Evolutionary conservation across 2,329 filamentous ascomycete species (phyloP), one percentile per base, ranked within the genome.

Genomic region (Monosporascus ibericus): DNA sequence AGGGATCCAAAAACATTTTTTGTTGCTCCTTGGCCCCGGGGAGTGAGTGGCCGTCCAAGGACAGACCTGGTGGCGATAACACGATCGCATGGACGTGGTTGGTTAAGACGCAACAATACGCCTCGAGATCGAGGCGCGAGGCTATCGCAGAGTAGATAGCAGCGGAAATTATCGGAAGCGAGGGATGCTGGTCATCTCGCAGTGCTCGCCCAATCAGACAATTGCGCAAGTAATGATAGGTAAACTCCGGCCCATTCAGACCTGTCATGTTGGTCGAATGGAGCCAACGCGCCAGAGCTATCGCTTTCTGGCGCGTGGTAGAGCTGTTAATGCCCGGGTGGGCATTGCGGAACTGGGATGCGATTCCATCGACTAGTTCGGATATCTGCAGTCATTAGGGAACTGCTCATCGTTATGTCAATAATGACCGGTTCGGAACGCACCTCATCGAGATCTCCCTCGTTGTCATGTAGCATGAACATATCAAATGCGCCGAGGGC

Each of bases 61-160:
- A 82, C 60, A 80, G 68, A 2, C 82, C 82, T 1, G 72, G 65
- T 0, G 79, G 77, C 5, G 87, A 80, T 48, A 81, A 76, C 14
- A 97, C 82, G 49, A 95, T 84, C 18, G 84, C 88, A 65, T 95
- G 87, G 15, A 96, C 89, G 65, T 96, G 91, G 58, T 84, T 88
- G 3, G 92, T 90, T 63, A 92, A 88, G 44, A 87, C 85, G 60
- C 88, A 92, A 50, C 88, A 90, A 36, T 84, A 82, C 0, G 92
- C 90, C 60, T 86, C 79, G 47, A 99, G 70, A 2, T 87, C 88
- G 14, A 96, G 67, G 38, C 87, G 80, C 51, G 81, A 78, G 1
- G 90, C 92, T 17, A 97, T 69, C 52, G 84, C 85, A 64, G 88
- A 94, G 70, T 87, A 99, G 56, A 97, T 95, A 54, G 86, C 87